Evolutionary conservation across 2,329 filamentous ascomycete genomes (phyloP).

Genomic region (Diaporthe ilicicola): DNA sequence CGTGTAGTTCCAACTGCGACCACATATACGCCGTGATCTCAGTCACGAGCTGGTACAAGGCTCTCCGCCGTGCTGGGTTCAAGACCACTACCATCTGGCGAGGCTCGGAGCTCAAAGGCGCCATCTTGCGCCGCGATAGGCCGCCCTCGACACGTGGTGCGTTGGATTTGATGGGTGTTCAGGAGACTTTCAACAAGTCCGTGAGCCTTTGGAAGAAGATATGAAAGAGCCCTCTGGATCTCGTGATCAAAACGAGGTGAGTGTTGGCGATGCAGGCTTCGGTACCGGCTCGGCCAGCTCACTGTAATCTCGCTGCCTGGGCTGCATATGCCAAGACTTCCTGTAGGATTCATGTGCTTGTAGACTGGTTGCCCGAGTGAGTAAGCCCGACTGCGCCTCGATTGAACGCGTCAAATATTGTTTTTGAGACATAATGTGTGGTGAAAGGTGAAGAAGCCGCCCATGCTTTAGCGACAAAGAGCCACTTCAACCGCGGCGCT

Average conservation of each 20-base stretch:
- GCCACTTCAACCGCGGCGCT: too few relatives aligned
- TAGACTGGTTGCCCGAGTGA: neutral
- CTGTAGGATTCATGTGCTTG: neutral
- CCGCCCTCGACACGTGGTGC: neutral
- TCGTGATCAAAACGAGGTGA: neutral
- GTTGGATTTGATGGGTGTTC: neutral
- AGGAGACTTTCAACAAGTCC: neutral
- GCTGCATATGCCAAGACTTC: too few relatives aligned
- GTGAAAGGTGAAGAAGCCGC: neutral
- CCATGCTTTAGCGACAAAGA: neutral
- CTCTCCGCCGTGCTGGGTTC: slow-evolving; percentile 59
- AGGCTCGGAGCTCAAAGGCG: slow-evolving; percentile 62
- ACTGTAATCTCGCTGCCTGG: slow-evolving; percentile 20
- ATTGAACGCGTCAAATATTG: slow-evolving; percentile 7
- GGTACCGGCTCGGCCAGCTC: slow-evolving; percentile 2
- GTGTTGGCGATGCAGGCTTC: neutral
- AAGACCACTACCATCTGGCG: slow-evolving; percentile 64
- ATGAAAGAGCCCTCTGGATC: neutral
- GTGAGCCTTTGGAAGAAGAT: neutral
- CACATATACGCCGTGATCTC: slow-evolving; percentile 65
- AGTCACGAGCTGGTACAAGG: slow-evolving; percentile 58
- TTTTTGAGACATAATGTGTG: neutral
- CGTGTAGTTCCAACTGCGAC: slow-evolving; percentile 54
- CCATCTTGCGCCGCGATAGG: slow-evolving; percentile 49
- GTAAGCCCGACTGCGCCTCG: slow-evolving; percentile 8